Conservation (phyloP, 768 basidiomycete genomes). For the Naganishia antarctica region DNA sequence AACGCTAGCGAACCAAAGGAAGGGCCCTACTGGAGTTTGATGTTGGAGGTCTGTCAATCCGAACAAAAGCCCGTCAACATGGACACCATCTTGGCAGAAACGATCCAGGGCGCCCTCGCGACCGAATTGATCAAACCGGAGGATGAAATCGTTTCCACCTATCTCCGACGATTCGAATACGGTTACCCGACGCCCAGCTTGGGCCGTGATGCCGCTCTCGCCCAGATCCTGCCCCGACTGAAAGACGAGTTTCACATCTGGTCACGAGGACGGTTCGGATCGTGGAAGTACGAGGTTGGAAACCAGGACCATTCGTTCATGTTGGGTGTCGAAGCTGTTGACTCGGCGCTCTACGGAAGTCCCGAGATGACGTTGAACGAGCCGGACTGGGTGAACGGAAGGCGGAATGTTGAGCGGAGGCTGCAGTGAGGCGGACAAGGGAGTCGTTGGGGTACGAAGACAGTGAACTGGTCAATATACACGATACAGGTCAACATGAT, state of each 20-base stretch:
- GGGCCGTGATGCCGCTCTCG: conserved; percentile 47
- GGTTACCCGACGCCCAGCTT: conserved; percentile 50
- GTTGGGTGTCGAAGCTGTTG: conserved; percentile 50
- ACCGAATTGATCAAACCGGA: conserved; percentile 43
- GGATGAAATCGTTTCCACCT: conserved; percentile 51
- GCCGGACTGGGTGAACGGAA: conserved; percentile 47
- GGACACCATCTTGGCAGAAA: conserved; percentile 46
- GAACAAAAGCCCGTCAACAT: conserved; percentile 49
- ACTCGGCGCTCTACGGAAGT: conserved; percentile 42
- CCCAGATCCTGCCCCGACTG: conserved; percentile 45
- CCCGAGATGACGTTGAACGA: conserved; percentile 44
- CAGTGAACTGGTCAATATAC: too few species aligned
- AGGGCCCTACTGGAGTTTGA: conserved; percentile 50
- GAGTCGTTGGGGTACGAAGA: too few species aligned
- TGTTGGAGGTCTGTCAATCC: conserved; percentile 51
- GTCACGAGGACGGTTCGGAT: conserved; percentile 47
- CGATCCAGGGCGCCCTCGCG: conserved; percentile 49
- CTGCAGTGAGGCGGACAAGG: conserved; percentile 2
- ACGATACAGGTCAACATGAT: too few species aligned
- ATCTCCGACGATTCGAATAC: conserved; percentile 47
- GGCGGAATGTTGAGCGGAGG: conserved; percentile 41
- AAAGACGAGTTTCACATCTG: conserved; percentile 46
- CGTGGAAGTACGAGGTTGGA: conserved; percentile 31
- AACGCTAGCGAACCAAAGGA: conserved; percentile 35
- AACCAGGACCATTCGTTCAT: conserved; percentile 47